Conservation (phyloP, 805 yeast genomes). For the Schwanniomyces vanrijiae region DNA sequence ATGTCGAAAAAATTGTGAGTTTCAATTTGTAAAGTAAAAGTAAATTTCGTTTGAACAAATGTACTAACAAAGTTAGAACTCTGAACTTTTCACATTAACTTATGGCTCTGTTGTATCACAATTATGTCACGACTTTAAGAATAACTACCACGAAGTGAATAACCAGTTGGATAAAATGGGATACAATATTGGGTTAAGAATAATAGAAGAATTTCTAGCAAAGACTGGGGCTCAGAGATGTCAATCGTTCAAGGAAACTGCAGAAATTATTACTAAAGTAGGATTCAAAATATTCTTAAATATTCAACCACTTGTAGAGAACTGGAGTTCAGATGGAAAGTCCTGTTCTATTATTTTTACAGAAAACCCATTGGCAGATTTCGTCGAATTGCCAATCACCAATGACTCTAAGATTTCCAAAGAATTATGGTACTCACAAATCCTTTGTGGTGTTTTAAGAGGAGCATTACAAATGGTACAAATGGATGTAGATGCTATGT, state of each 20-base stretch:
- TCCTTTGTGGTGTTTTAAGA: conserved; percentile 83
- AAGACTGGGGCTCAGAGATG: conserved; percentile 86
- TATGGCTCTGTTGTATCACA: conserved; percentile 94
- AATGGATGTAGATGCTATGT: conserved; percentile 79
- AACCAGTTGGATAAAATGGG: conserved; percentile 90
- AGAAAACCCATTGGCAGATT: conserved; percentile 92
- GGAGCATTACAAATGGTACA: conserved; percentile 97
- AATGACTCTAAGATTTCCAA: conserved; percentile 66
- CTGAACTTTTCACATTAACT: conserved; percentile 91
- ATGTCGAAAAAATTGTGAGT: conserved; percentile 79
- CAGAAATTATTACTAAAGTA: conserved; percentile 79
- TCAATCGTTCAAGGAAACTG: conserved; percentile 74
- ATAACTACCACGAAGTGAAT: conserved; percentile 78
- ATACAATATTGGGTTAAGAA: conserved; percentile 84
- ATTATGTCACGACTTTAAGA: conserved; percentile 76
- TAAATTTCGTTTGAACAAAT: neutral
- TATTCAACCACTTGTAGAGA: conserved; percentile 69
- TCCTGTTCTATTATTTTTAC: conserved; percentile 69
- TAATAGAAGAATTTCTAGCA: conserved; percentile 91
- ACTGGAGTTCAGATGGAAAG: conserved; percentile 76
- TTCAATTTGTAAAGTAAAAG: neutral
- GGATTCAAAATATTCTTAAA: conserved; percentile 91
- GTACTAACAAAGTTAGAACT: conserved; percentile 49
- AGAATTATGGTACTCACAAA: conserved; percentile 90
- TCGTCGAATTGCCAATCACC: conserved; percentile 79